These are phyloP conservation scores for Trichoderma atrobrunneum DNA, from an alignment of 2,329 filamentous ascomycete genomes.

Conservation along the genomic window DNA sequence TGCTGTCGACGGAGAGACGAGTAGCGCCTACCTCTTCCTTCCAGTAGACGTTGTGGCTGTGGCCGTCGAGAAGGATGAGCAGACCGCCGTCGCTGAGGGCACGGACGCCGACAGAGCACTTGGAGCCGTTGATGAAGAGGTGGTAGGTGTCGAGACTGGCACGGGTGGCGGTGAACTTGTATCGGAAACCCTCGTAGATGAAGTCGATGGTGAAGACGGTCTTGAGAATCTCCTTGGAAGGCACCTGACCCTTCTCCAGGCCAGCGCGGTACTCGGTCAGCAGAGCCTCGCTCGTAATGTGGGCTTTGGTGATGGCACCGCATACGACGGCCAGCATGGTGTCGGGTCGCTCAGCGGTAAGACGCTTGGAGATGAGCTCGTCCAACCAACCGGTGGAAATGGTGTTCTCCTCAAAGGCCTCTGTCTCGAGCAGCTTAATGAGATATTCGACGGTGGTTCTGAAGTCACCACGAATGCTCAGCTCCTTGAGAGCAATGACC, in stretches of 20 bases:
- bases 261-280: slow-evolving; percentile 83
- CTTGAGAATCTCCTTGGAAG: slow-evolving; percentile 93
- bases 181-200: slow-evolving; percentile 94
- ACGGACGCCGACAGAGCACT: slow-evolving; percentile 88
- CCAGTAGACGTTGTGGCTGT: slow-evolving; percentile 99
- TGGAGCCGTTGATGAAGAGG: slow-evolving; percentile 98
- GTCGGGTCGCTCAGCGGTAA: slow-evolving; percentile 94
- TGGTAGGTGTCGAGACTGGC: slow-evolving; percentile 93
- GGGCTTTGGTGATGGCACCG: slow-evolving; percentile 91
- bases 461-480: slow-evolving; percentile 99
- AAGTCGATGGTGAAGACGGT: slow-evolving; percentile 98
- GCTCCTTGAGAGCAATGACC: slow-evolving; percentile 96
- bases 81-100: slow-evolving; percentile 92
- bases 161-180: slow-evolving; percentile 96
- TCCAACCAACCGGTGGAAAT: slow-evolving; percentile 99
- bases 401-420: slow-evolving; percentile 97
- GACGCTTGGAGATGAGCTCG: slow-evolving; percentile 95
- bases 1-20: slow-evolving; percentile 92
- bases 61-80: slow-evolving; percentile 82
- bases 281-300: slow-evolving; percentile 88
- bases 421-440: slow-evolving; percentile 97
- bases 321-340: slow-evolving; percentile 91
- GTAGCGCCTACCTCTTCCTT: slow-evolving; percentile 97
- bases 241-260: slow-evolving; percentile 95
- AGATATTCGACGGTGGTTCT: slow-evolving; percentile 97